Base-by-base conservation (phyloP, 768 basidiomycete species). In the Heimioporus sp. region DNA sequence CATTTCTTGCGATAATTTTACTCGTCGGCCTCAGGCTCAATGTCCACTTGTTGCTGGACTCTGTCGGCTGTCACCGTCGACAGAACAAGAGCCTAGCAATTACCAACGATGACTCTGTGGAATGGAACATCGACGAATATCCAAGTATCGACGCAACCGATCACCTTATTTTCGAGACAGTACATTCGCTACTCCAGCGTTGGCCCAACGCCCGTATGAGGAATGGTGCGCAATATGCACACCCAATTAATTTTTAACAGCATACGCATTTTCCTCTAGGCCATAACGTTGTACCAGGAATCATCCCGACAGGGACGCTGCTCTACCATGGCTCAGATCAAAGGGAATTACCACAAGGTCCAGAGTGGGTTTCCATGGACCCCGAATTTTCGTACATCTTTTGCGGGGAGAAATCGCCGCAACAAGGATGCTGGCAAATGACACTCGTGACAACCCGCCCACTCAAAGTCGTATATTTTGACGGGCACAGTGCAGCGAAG, bases 371-470 rank as follows among this genome's bases (percentile, higher is more conserved):
- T 6, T 66, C 65, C 10, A 62, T 58, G 5, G 65, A 71, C 47
- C 61, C 64, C 1, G 70, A 71, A 42, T 62, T 65, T 43, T 63
- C 68, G 0, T 71, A 72, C 19, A 30, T 73, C 6, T 75, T 78
- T 10, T 9, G 17, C 19, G 16, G 24, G 1, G 9, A 30, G 11
- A 6, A 4, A 5, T 20, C 9, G 20, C 4, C 10, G 13, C 39
- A 3, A 47, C 28, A 17, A 19, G 21, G 3, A 15, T 38, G 46
- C n/a, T 47, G 21, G 37, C 24, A 19, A 6, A 10, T 39, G n/a
- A 47, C 46, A 12, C 46, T 47, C 32, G 15, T 12, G 2, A 19
- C 37, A 5, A 30, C 21, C 36, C 34, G 35, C 9, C 46, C 46
- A n/a, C 37, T 30, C n/a, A 47, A 47, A 19, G 17, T 47, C 20